Base-by-base conservation (phyloP, 2,329 filamentous ascomycete species). In the Exophiala xenobiotica region DNA sequence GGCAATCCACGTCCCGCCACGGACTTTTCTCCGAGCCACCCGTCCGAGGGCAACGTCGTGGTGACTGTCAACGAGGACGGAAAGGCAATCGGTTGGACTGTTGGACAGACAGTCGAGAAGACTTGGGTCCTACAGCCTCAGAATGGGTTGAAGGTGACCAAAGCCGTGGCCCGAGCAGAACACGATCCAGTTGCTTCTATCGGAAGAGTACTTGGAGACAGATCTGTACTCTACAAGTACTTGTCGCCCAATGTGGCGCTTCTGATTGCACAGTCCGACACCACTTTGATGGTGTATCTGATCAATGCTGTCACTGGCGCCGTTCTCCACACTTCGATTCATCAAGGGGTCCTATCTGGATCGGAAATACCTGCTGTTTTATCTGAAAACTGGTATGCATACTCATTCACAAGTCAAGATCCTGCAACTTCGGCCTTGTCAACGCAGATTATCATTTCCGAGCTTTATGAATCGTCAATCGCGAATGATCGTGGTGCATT, bases 191-290 rank as follows among this genome's bases (percentile, higher is more conserved):
- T 97, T 41, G 92, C 93, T 2, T 97, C 93, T 0, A 96, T 99
- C 61, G 93, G 93, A 7, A 90, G 89, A 53, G 93, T 97, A 1
- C 80, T 99, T 18, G 91, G 90, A 20, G 87, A 99, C 64, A 83
- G 93, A 37, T 85, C 85, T n/a, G 93, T 99, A 41, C 81, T 92
- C 57, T 99, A 99, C 81, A 99, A 99, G 73, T 97, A 97, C 67
- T 74, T 99, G 33, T 96, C 95, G 72, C 83, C 88, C 0, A 96
- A 95, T 70, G 80, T 89, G 5, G 77, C 90, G 2, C 78, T 97
- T 0, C 77, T 96, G 39, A 88, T 87, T 1, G 78, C 88, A 1
- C 72, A 84, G 2, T 78, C 86, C 26, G 78, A 85, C 18, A 72
- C 74, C 3, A 78, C 78, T 1, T 81, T 90, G 6, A 85, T 83